Evolutionary conservation across 1,284 basidiomycete species (phyloP), one percentile per base, ranked within the genome.

Genomic region (Microbotryomycetes sp.): DNA sequence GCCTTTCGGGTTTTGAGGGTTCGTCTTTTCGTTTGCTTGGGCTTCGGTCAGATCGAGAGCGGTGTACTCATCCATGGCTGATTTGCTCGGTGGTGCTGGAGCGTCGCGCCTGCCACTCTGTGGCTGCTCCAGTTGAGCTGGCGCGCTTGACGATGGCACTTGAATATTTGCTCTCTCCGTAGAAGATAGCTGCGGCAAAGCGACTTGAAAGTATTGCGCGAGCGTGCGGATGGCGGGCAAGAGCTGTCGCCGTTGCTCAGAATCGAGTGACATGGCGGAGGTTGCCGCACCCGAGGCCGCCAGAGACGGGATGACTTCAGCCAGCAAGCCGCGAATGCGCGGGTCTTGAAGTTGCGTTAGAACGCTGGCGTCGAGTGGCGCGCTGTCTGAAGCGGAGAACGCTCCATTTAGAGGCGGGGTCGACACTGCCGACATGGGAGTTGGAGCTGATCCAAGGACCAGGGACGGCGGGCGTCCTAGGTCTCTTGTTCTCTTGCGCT

Each of bases 161-260:
- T 41, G 35, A 9, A 41, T 11, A 18, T 41, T 18, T 41, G 11
- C 35, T 9, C 35, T 41, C n/a, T n/a, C n/a, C n/a, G n/a, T n/a
- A n/a, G n/a, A n/a, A n/a, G n/a, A n/a, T n/a, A n/a, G n/a, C n/a
- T n/a, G 31, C 2, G 57, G 55, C 3, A 63, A 24, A 2, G 51
- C 27, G 31, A 64, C 28, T 11, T 61, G 61, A 51, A 56, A 68
- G 45, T 59, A 61, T 48, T 54, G 50, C 3, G 66, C 66, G 26
- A 68, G 64, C 23, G 54, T 65, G 30, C 54, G 52, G 3, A 67
- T 30, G 13, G 62, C 62, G 7, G 57, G 59, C 11, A 64, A 41
- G 9, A 64, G 50, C 15, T 51, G 35, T 13, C 58, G 59, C 15
- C 41, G 47, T 16, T 61, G 56, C 18, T 56, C 30, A n/a, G 52